Conservation (phyloP, 208 protist species). For the Wallacemonas collosoma region DNA sequence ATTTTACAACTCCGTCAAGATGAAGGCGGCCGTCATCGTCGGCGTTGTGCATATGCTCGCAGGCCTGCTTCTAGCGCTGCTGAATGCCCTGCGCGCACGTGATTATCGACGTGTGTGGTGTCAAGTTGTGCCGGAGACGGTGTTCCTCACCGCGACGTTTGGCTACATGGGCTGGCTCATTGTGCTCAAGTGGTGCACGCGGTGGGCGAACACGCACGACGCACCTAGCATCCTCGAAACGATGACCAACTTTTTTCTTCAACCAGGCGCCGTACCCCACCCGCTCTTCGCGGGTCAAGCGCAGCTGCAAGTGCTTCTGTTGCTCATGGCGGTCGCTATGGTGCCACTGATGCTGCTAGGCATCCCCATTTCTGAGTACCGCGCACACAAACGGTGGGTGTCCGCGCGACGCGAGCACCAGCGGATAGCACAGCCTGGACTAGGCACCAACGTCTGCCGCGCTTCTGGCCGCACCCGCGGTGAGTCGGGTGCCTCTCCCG, state of each 20-base stretch:
- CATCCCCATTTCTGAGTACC: conserved; percentile 72
- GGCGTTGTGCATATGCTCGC: conserved; percentile 97
- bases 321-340: conserved; percentile 72
- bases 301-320: conserved; percentile 66
- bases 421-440: not conserved
- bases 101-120: conserved; percentile 84
- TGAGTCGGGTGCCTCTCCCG: too few species aligned
- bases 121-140: conserved; percentile 96
- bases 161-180: conserved; percentile 98
- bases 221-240: conserved; percentile 84
- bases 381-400: conserved; percentile 17
- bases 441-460: not conserved
- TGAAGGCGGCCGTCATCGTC: conserved; percentile 98
- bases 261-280: conserved; percentile 34
- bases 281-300: conserved; percentile 58
- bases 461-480: too few species aligned
- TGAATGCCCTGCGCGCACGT: conserved; percentile 77
- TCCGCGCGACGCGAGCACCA: not conserved
- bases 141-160: conserved; percentile 96
- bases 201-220: conserved; percentile 55
- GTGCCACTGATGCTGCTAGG: conserved; percentile 90
- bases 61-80: conserved; percentile 91
- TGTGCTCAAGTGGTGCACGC: conserved; percentile 95
- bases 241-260: conserved; percentile 96
- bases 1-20: conserved; percentile 99